phyloP scores from a whole-genome alignment of 805 yeast genomes.

The Candida ulmi region DNA sequence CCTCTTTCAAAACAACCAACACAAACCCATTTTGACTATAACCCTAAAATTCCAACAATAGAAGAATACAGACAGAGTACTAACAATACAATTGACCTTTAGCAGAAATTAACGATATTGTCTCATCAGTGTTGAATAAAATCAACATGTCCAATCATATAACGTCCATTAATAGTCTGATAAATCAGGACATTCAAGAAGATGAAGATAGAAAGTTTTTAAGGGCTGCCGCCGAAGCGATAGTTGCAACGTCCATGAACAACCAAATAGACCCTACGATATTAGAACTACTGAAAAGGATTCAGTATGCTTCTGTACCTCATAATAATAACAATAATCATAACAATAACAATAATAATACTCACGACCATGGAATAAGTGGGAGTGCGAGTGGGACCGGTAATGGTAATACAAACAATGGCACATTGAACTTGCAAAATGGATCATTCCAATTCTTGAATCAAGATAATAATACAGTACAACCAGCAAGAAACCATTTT shows the following conservation, averaged over 20 bases:
- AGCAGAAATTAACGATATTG: slow-evolving; percentile 1
- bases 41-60: no score
- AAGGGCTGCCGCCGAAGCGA: slow-evolving; percentile 56
- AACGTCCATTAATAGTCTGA: slow-evolving; percentile 5
- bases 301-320: slow-evolving; percentile 42
- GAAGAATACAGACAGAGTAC: background rate
- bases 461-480: slow-evolving; percentile 4
- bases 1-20: no score
- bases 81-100: no score
- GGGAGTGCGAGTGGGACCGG: background rate
- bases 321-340: background rate
- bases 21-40: no score
- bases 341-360: background rate
- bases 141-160: slow-evolving; percentile 1
- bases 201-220: slow-evolving; percentile 51
- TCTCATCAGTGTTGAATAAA: background rate
- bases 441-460: slow-evolving; percentile 4
- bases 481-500: slow-evolving; percentile 14
- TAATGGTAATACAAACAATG: no score
- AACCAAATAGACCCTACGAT: slow-evolving; percentile 58
- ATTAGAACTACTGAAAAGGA: slow-evolving; percentile 47
- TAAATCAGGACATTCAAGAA: slow-evolving; percentile 8
- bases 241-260: slow-evolving; percentile 44
- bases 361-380: no score
- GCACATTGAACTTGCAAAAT: background rate